Evolutionary conservation across 768 basidiomycete species (phyloP), one percentile per base, ranked within the genome.

Genomic region (Amanita muscaria): DNA sequence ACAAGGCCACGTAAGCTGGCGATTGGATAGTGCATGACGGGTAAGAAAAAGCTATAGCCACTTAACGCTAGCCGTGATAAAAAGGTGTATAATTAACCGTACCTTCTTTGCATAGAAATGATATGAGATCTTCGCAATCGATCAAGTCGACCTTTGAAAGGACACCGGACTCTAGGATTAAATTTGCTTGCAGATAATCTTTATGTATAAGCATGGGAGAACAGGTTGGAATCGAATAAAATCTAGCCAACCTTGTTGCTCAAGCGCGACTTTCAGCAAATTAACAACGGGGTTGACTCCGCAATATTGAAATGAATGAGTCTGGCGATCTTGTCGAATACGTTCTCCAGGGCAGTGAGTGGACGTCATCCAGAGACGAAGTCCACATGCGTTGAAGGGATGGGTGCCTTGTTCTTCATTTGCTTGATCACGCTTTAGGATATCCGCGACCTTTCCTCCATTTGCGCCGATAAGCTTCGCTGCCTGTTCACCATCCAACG

Each of bases 131-230:
- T 37, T 31, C 33, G 64, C 53, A 24, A 56, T 53, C 15, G 60
- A 47, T 16, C 61, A 59, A 23, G 69, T 50, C 36, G 23, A 35
- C 12, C 18, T 46, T 58, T 18, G 53, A 52, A 36, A 81, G 55
- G 21, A 65, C 49, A n/a, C 73, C 68, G 29, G 63, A 61, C 29
- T 64, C 60, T 3, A 83, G 57, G 6, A 76, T 46, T 16, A 70
- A 49, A 14, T 56, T 53, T 19, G 73, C 59, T 32, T 64, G 63
- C 7, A 49, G 43, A 11, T 59, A 36, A 51, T 77, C 80, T 81
- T 39, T 12, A 46, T 25, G 2, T 14, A 44, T 48, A 18, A 47
- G 39, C 40, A 25, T 4, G 33, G 35, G 50, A 16, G n/a, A n/a
- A n/a, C n/a, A n/a, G n/a, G n/a, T n/a, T n/a, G 49, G 44, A 15